Evolutionary conservation across 192 early-diverging fungal species (phyloP).

Genomic region (Coemansia sp.): DNA sequence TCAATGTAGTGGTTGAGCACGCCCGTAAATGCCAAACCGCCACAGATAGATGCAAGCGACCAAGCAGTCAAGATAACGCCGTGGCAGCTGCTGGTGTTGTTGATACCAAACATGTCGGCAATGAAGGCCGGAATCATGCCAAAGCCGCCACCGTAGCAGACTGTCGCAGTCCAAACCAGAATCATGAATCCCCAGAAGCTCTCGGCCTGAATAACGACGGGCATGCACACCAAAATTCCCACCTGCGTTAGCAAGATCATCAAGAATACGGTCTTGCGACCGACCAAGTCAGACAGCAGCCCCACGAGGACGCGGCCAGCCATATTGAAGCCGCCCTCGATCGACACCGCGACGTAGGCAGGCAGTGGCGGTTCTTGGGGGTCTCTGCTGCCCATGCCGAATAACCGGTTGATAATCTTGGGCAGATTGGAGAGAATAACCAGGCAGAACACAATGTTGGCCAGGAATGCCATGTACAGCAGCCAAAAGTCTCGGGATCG

Average conservation of each 20-base stretch:
- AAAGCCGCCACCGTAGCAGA: conserved; percentile 76
- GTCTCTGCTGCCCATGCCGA: conserved; percentile 45
- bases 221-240: conserved; percentile 57
- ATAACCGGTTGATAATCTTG: conserved; percentile 56
- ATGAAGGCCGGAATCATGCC: conserved; percentile 76
- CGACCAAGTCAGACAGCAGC: conserved; percentile 55
- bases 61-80: conserved; percentile 76
- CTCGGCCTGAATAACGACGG: conserved; percentile 54
- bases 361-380: conserved; percentile 26
- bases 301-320: conserved; percentile 58
- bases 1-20: conserved; percentile 63
- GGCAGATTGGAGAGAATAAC: conserved; percentile 62
- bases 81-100: conserved; percentile 75
- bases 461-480: conserved; percentile 61
- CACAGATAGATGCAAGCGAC: conserved; percentile 67
- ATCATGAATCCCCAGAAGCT: conserved; percentile 60
- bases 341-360: conserved; percentile 56
- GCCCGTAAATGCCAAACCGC: conserved; percentile 68
- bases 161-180: conserved; percentile 60
- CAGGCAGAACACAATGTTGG: conserved; percentile 63
- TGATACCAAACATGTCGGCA: conserved; percentile 72
- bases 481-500: conserved; percentile 62
- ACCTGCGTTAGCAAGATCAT: conserved; percentile 60
- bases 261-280: conserved; percentile 67
- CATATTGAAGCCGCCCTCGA: conserved; percentile 65